Conservation (phyloP, 192 early-diverging fungal genomes). For the Backusella tarrabulga region DNA sequence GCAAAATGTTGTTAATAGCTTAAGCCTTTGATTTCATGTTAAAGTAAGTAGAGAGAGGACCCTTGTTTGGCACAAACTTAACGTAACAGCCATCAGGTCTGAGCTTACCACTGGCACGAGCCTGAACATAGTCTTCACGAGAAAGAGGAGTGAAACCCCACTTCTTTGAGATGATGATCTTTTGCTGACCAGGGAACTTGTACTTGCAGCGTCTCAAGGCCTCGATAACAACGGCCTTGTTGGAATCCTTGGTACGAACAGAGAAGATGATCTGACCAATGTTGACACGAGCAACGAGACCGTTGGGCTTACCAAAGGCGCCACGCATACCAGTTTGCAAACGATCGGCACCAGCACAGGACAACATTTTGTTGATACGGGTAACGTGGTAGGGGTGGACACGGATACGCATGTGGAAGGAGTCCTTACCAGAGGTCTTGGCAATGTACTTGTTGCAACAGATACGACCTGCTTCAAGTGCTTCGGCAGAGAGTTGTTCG, state of each 20-base stretch:
- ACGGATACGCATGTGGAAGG: constrained; percentile 98
- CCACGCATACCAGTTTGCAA: constrained; percentile 99
- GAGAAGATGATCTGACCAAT: constrained; percentile 98
- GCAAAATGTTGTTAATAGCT: not conserved
- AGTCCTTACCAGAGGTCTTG: constrained; percentile 96
- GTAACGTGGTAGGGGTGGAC: constrained; percentile 99
- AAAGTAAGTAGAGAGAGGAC: constrained; percentile 59
- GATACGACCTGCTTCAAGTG: constrained; percentile 97
- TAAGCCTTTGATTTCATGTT: not conserved
- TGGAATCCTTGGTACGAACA: constrained; percentile 90
- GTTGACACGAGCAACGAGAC: constrained; percentile 94
- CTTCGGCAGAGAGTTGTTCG: constrained; percentile 98
- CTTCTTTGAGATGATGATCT: constrained; percentile 99
- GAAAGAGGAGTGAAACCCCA: constrained; percentile 99
- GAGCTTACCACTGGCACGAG: constrained; percentile 71
- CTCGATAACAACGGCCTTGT: constrained; percentile 93
- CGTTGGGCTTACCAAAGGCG: constrained; percentile 96
- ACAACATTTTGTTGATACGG: constrained; percentile 99
- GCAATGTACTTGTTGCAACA: constrained; percentile 98
- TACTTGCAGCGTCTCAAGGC: constrained; percentile 91
- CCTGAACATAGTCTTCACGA: constrained; percentile 83
- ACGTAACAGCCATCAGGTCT: constrained; percentile 93
- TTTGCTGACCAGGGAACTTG: constrained; percentile 99
- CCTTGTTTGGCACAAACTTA: constrained; percentile 88
- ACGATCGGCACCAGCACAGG: constrained; percentile 99